A percentile compares a stretch with the other conserved stretches of the same genome.
phyloP scores from a whole-genome alignment of 495 filamentous ascomycete genomes.

The Penicillium daleae region DNA sequence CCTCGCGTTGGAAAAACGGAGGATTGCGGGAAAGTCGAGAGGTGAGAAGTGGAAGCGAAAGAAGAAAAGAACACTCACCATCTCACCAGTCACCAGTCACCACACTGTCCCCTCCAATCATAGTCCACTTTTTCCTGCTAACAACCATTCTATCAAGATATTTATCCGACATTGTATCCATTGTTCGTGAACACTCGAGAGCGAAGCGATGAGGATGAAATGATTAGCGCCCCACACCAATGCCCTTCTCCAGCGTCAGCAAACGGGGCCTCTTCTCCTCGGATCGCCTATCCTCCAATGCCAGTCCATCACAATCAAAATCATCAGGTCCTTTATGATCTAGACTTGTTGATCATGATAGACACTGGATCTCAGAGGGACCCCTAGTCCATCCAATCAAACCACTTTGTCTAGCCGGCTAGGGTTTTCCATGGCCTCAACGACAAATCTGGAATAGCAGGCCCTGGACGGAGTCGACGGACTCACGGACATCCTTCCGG shows the following conservation, averaged over 20 bases:
- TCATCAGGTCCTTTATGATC: conserved; percentile 12
- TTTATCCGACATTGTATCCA: background rate
- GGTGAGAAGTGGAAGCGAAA: background rate
- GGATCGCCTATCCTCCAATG: conserved; percentile 1
- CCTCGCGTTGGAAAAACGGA: background rate
- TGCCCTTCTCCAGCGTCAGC: background rate
- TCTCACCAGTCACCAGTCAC: background rate
- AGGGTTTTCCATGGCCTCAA: background rate
- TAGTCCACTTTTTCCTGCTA: background rate
- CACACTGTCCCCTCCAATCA: background rate
- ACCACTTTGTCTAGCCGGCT: background rate
- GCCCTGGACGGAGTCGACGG: background rate
- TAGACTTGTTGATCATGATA: conserved; percentile 29
- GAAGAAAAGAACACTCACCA: background rate
- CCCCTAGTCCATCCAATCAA: conserved; percentile 45
- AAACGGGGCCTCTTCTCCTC: background rate
- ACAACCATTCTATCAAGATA: background rate
- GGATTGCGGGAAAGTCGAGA: too few relatives aligned
- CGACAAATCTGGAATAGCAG: background rate
- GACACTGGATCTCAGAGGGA: conserved; percentile 12
- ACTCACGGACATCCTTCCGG: background rate
- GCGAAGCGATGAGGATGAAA: background rate
- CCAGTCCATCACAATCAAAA: conserved; percentile 30
- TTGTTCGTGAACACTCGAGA: background rate
- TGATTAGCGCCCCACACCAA: background rate